Base-by-base conservation (phyloP, 1,284 basidiomycete genomes). In the Thelephora terrestris region DNA sequence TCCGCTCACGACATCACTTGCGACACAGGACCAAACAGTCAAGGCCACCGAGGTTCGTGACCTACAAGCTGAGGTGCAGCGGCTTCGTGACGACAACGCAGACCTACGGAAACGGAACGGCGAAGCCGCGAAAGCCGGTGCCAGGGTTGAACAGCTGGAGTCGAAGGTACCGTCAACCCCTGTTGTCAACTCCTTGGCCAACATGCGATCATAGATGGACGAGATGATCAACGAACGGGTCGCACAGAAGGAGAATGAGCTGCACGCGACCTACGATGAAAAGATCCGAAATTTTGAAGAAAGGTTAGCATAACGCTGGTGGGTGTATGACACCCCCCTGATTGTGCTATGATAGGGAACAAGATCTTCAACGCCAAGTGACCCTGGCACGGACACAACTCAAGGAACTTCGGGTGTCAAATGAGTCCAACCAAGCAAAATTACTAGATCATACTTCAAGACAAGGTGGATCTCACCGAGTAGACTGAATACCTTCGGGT, bases 231-330 rank as follows among this genome's bases (percentile, higher is more conserved):
- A 80, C 52, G 91, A 95, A 56, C 82, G 85, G 57, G 84, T 95
- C 16, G 71, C 73, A 0, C 87, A 91, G 63, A 94, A 96, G 66
- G 91, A 96, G 71, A 92, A 91, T 50, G 94, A 97, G 67, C 72
- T 97, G 10, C 91, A 94, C 55, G 95, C 95, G 17, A 92, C 90
- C 5, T 97, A 96, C 58, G 94, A 98, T 58, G 95, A 99, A 69
- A 84, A 86, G 57, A 76, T 98, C 63, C 76, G 88, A 49, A 98
- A 98, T 64, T 95, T 95, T 56, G 90, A 94, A 63, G 92, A 96
- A 60, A 76, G 92, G 90, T 91, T 53, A 17, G 71, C 57, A 4
- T 20, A n/a, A 24, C 17, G 20, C 23, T 17, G 17, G 7, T 43
- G 29, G 20, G 18, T 6, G 27, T n/a, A 16, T 43, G 21, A 36